These are phyloP conservation scores for Penicillium daleae DNA, from an alignment of 495 filamentous ascomycete species.

Conservation along the genomic window DNA sequence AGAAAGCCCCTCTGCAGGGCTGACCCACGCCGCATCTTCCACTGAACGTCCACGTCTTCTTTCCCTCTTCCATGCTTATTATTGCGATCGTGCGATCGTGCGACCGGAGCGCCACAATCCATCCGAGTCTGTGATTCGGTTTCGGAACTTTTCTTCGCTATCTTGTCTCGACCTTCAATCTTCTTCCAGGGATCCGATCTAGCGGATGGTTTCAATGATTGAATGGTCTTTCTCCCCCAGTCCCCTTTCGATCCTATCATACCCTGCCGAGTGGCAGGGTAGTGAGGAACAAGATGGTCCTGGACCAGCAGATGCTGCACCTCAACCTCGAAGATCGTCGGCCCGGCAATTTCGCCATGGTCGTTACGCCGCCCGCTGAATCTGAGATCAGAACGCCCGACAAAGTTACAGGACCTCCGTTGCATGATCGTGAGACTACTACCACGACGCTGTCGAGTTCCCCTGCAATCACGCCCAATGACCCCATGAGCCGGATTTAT, in stretches of 20 bases:
- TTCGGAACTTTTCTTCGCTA: background rate
- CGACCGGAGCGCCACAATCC: background rate
- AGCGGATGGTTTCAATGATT: background rate
- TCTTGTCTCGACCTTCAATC: background rate
- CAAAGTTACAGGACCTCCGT: conserved; percentile 2
- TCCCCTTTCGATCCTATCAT: conserved; percentile 2
- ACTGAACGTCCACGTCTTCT: background rate
- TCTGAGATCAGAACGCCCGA: conserved; percentile 15
- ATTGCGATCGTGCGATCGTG: background rate
- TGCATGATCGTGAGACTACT: conserved; percentile 2
- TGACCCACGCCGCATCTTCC: background rate
- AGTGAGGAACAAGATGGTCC: conserved; percentile 20
- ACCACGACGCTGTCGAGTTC: background rate
- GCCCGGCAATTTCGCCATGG: conserved; percentile 20
- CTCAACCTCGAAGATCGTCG: conserved; percentile 26
- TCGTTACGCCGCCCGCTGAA: conserved; percentile 34
- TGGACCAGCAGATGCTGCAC: conserved; percentile 34
- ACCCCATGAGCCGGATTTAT: conserved; percentile 42
- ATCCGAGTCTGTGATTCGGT: background rate
- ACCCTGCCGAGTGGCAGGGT: conserved; percentile 16
- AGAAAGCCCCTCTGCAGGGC: background rate
- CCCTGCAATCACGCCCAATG: background rate
- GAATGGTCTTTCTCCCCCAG: background rate
- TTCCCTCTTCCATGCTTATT: background rate
- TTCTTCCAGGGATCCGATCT: background rate